Evolutionary conservation across 1,139 yeast species (phyloP), one percentile per base, ranked within the genome.

Genomic region (Hemisphaericaspora xylofermentans): DNA sequence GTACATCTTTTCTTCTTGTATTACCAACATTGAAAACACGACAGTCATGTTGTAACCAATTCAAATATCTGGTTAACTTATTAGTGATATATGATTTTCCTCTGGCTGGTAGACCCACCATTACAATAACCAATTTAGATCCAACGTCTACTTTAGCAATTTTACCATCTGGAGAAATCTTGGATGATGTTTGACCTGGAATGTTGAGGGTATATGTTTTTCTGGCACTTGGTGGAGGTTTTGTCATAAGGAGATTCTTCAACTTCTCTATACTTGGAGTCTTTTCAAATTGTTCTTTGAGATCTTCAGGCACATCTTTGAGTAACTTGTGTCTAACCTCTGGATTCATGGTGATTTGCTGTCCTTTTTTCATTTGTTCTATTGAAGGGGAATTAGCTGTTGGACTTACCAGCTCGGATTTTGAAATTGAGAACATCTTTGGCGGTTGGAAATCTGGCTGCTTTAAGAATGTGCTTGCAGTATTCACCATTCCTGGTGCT

Each of bases 11-110:
- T 55, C 98, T 75, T 56, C 98, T 76, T 1, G 98, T 91, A 54
- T 91, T 87, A 3, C 98, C 98, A 26, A 91, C 98, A 58, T 91
- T 91, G 68, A 91, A 91, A 8, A 91, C 94, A 45, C 86, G 74
- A 48, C 95, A 84, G 52, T 85, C 89, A 57, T 88, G 95, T 64
- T 89, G 95, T 42, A 87, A 78, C 95, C 96, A 91, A 63, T 91
- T 91, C 55, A 91, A 68, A 58, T 87, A 91, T 43, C 97, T 67
- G 10, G 95, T 84, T 37, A 91, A 74, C 56, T 91, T 91, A 62
- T 89, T 91, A 37, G 97, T 88, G 49, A 91, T 87, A 60, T 89
- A 91, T 6, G 94, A 84, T 62, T 91, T 91, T 4, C 97, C 97
- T 40, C 96, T 73, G 0, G 96, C 96, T 0, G 96, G 96, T 31